Evolutionary conservation across 768 basidiomycete species (phyloP), one percentile per base, ranked within the genome.

Genomic region (Macrolepiota fuliginosa): DNA sequence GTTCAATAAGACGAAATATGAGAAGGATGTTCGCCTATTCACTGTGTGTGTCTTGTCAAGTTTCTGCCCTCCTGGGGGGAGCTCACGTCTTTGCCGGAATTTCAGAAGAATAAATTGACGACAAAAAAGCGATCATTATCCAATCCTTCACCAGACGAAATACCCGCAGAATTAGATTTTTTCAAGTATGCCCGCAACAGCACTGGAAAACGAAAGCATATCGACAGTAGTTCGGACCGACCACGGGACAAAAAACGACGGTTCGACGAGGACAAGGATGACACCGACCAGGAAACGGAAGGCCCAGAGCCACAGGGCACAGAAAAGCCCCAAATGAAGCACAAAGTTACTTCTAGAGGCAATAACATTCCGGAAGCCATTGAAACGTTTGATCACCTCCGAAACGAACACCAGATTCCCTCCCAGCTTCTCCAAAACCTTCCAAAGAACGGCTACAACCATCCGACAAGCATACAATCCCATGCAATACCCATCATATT

Each of bases 91-190:
- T 51, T 32, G 13, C 24, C 6, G 29, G 5, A 10, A 58, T 40
- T 25, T 19, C 46, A 63, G 56, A 64, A 54, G 36, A 29, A 47
- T 17, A 54, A 61, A 51, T 35, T 36, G 22, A 59, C 37, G 58
- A 25, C 61, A 53, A 29, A 58, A 63, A 60, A 50, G 32, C 24
- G 53, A 17, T 29, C 56, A 37, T 56, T 22, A 56, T 49, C 32
- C 63, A 50, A 62, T 67, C 63, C 69, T 66, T 62, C 62, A 62
- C 64, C 63, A 61, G 77, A 75, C 9, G 83, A 83, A 61, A 81
- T 95, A 49, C 94, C 91, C 1, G 66, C 78, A 1, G 92, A 91
- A 68, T 81, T 98, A 6, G 94, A 98, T 72, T 96, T 96, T 73
- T 98, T 98, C 77, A 94, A 90, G 67, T 94, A 93, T 63, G 87